Base-by-base conservation (phyloP, 2,329 filamentous ascomycete species). In the Claviceps digitariae region DNA sequence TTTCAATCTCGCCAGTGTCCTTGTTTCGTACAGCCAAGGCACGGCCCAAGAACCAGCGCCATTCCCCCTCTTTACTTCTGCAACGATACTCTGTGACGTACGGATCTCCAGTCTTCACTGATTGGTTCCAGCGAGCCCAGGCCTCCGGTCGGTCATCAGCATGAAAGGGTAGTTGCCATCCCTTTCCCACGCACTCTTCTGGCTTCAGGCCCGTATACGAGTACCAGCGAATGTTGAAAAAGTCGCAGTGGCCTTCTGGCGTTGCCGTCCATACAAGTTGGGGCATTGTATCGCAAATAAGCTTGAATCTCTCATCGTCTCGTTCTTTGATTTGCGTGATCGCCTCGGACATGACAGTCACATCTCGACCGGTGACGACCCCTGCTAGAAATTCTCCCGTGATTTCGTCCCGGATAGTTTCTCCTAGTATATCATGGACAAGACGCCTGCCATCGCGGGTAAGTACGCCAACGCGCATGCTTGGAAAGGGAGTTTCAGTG, bases 161-260 rank as follows among this genome's bases (percentile, higher is more conserved):
- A 59, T 90, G 86, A 57, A 89, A 85, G 0, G 81, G 75, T 3
- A 73, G 68, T 60, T 73, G 70, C 83, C 84, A 88, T 2, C 76
- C 77, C 31, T 72, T 62, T 0, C 84, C 85, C 2, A 84, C 59
- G 27, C 81, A 86, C 10, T 82, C 71, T 46, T 84, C 78, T 10
- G 74, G 72, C 0, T 74, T 75, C 25, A 89, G 67, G 0, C 87
- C 84, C 0, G 87, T 90, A 60, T 87, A 90, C n/a, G 80, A 77
- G 61, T 87, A 87, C 84, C 86, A 91, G n/a, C 83, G 73, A 48
- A 80, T 78, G 55, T 85, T 87, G 66, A 84, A 90, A 67, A 87
- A 90, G 60, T 90, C 86, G 58, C 81, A 75, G 27, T 71, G 60
- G 0, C 87, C 86, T 17, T 84, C 77, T 0, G 84, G 75, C 0